Evolutionary conservation across 495 filamentous ascomycete species (phyloP).

Genomic region (Pseudoneurospora amorphoporcata): DNA sequence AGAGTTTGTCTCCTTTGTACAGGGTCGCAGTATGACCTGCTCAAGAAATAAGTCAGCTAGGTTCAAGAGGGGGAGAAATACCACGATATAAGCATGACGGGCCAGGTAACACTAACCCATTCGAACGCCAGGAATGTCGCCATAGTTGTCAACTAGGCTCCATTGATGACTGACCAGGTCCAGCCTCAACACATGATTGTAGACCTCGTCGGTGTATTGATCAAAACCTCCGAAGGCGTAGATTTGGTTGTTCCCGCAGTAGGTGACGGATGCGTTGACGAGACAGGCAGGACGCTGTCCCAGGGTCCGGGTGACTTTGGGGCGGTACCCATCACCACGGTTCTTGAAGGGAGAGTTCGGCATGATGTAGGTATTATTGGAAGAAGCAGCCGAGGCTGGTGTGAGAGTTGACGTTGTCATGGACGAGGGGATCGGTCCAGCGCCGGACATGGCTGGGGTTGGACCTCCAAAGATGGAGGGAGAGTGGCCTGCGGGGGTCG

Average conservation of each 20-base stretch:
- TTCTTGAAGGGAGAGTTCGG: slow-evolving; percentile 64
- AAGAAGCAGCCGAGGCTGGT: slow-evolving; percentile 44
- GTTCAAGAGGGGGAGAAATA: background rate
- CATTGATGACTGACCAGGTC: slow-evolving; percentile 81
- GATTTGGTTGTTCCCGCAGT: slow-evolving; percentile 89
- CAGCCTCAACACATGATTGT: slow-evolving; percentile 89
- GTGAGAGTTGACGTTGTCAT: slow-evolving; percentile 21
- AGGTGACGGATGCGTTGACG: slow-evolving; percentile 95
- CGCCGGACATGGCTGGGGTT: background rate
- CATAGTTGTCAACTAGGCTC: slow-evolving; percentile 96
- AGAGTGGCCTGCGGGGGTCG: slow-evolving; percentile 15
- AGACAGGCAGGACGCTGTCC: slow-evolving; percentile 89
- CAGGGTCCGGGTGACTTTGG: slow-evolving; percentile 66
- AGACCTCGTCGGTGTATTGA: slow-evolving; percentile 97
- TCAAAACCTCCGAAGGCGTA: slow-evolving; percentile 99
- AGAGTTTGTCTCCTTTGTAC: slow-evolving; percentile 85
- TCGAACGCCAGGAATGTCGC: slow-evolving; percentile 92
- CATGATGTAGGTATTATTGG: slow-evolving; percentile 76
- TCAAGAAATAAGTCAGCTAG: background rate
- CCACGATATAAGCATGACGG: background rate
- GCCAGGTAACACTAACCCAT: slow-evolving; percentile 60
- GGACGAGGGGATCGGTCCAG: slow-evolving; percentile 10
- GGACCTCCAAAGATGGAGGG: slow-evolving; percentile 27
- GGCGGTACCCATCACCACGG: slow-evolving; percentile 61
- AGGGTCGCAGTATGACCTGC: slow-evolving; percentile 90